Evolutionary conservation across 2,329 filamentous ascomycete genomes (phyloP), one percentile per base, ranked within the genome.

Genomic region (Aspergillus pseudoviridinutans): DNA sequence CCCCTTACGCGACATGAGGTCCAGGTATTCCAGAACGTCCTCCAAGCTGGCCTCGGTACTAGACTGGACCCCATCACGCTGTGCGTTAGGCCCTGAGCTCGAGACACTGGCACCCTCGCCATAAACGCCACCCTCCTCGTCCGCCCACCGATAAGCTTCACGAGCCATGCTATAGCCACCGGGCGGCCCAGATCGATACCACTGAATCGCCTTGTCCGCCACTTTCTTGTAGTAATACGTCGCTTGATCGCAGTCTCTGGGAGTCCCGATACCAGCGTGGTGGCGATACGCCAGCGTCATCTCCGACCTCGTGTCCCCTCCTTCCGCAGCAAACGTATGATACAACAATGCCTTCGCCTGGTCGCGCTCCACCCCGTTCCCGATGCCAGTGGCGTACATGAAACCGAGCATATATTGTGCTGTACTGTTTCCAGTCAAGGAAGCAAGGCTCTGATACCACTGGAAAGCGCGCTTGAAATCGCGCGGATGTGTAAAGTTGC

Each of bases 351-450:
- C 91, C 74, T 91, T 92, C 10, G 92, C 92, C 76, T 97, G 94
- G 67, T 99, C 90, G 47, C 85, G 84, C 70, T 90, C 84, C 5
- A 96, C 90, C 1, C 87, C 87, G 32, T 86, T 86, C 17, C 91
- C 92, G 57, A 99, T 82, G 0, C 94, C 94, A 0, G 94, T 99
- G 38, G 92, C 92, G 75, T 99, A 93, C 84, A 96, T 94, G 66
- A 99, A 86, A 0, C 91, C 94, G 50, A 97, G 73, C 93, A 99
- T 97, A 75, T 96, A 89, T 73, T 97, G 91, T 1, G 94, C 94
- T 12, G 93, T 96, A 63, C 86, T 88, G 74, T 99, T 97, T 49
- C 93, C 94, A 63, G 89, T 84, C 58, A 87, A 73, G 20, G 82
- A 81, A 2, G 93, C 91, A 54, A 99, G 82, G 60, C 87, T 82